Base-by-base conservation (phyloP, 148 eudicot genomes). In the Agrostemma githago region DNA sequence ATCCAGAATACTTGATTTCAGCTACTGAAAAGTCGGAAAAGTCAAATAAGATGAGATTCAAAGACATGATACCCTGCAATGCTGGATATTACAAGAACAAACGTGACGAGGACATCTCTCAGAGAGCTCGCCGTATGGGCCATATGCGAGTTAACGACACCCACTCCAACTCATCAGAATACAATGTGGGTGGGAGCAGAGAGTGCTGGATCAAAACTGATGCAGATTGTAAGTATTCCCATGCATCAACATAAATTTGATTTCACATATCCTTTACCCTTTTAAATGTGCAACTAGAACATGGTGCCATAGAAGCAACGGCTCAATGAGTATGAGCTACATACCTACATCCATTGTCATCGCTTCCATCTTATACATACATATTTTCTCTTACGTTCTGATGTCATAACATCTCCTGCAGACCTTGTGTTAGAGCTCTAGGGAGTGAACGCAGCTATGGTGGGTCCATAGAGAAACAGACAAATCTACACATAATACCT, bases 371-470 rank as follows among this genome's bases (percentile, higher is more conserved):
- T 12, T 57, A 15, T 57, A 48, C 9, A 48, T 57, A 57, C 1
- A 1, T 60, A n/a, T 57, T 9, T 6, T 34, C 2, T 12, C 3
- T 38, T 64, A 34, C 14, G 19, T 60, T 41, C 74, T 71, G 19
- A 82, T 58, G 41, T 43, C 15, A 66, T 58, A 39, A 6, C 39
- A 66, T 80, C 5, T 21, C 41, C 20, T 85, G 81, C 70, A 92
- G 97, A 89, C 83, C 85, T 92, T 82, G 97, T 92, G 72, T 73
- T 92, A 87, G 97, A 92, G 86, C 92, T 92, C 79, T 92, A 81
- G 66, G 62, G 74, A 74, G 75, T 68, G 78, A 66, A 41, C 43
- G 51, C 77, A 67, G 66, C 77, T 43, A 62, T 10, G 70, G 62
- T 41, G 68, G 48, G 53, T 58, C 44, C 72, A 54, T 42, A 19